These are phyloP conservation scores for Parachaetomium inaequale DNA, from an alignment of 495 filamentous ascomycete species.

Conservation along the genomic window DNA sequence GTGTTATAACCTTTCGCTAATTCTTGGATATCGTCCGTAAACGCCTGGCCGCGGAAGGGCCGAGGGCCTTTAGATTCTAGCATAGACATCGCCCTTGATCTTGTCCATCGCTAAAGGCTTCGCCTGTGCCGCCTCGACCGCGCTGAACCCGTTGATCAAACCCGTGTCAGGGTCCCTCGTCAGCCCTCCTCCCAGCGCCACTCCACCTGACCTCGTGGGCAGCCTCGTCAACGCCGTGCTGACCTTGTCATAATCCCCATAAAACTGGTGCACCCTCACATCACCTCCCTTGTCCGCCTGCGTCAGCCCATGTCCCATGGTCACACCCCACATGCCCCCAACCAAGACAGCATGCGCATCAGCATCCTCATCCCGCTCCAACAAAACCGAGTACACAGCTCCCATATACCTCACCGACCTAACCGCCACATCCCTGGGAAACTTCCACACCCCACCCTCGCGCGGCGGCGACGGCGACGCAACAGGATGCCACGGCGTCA, in stretches of 20 bases:
- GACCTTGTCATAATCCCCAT: slow-evolving; percentile 40
- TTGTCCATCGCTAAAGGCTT: background rate
- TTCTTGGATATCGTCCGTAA: no score
- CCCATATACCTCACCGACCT: slow-evolving; percentile 36
- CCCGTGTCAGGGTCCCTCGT: slow-evolving; percentile 34
- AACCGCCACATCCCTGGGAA: slow-evolving; percentile 31
- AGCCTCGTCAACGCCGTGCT: slow-evolving; percentile 26
- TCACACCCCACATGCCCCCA: slow-evolving; percentile 42
- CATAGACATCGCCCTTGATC: background rate
- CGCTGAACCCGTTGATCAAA: slow-evolving; percentile 38
- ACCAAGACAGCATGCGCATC: slow-evolving; percentile 42
- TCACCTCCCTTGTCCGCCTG: slow-evolving; percentile 19
- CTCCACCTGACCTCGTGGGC: slow-evolving; percentile 27
- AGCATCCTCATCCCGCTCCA: slow-evolving; percentile 34
- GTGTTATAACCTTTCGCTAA: no score
- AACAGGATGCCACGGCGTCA: slow-evolving; percentile 47
- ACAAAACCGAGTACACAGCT: slow-evolving; percentile 40
- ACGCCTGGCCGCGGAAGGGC: no score
- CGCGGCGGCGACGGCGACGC: background rate
- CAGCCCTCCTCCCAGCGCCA: slow-evolving; percentile 36
- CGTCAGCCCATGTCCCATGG: slow-evolving; percentile 43
- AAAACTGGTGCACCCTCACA: slow-evolving; percentile 41
- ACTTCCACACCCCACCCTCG: slow-evolving; percentile 30
- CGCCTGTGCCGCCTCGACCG: background rate
- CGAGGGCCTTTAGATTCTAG: no score